Conservation (phyloP, 2,329 filamentous ascomycete genomes). For the Aspergillus pseudotamarii region DNA sequence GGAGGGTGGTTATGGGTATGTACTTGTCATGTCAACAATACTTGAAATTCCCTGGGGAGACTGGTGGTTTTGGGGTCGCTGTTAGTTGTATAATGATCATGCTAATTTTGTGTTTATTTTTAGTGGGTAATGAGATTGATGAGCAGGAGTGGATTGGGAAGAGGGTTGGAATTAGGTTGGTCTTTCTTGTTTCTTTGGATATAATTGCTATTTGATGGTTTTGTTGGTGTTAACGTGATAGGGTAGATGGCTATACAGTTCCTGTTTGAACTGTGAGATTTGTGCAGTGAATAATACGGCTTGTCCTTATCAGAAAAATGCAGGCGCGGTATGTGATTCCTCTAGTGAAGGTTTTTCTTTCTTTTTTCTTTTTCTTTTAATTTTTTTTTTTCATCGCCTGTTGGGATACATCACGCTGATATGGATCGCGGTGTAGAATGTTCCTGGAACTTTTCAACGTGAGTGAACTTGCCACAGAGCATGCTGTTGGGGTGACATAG, state of each 20-base stretch:
- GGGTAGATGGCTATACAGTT: slow-evolving; percentile 42
- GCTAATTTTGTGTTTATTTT: background rate
- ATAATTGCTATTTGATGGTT: background rate
- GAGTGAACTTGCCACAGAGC: background rate
- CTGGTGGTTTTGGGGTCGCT: background rate
- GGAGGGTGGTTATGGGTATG: slow-evolving; percentile 42
- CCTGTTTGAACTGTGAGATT: slow-evolving; percentile 42
- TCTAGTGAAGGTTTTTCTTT: background rate
- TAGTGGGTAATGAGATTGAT: slow-evolving; percentile 33
- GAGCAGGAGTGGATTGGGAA: slow-evolving; percentile 33
- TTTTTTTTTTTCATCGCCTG: too few species aligned
- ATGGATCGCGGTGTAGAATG: slow-evolving; percentile 29
- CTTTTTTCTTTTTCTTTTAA: too few species aligned
- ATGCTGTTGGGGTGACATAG: background rate
- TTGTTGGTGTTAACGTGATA: background rate
- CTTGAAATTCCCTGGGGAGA: too few species aligned
- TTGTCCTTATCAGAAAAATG: slow-evolving; percentile 42
- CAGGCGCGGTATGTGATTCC: slow-evolving; percentile 34
- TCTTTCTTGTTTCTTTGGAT: background rate
- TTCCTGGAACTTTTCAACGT: slow-evolving; percentile 43
- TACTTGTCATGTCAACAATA: background rate
- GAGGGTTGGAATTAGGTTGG: slow-evolving; percentile 37
- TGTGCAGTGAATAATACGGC: slow-evolving; percentile 42
- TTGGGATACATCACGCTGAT: background rate
- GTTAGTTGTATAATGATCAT: background rate